These are phyloP conservation scores for Platanus orientalis DNA, from an alignment of 164 flowering plant species.

Conservation along the genomic window DNA sequence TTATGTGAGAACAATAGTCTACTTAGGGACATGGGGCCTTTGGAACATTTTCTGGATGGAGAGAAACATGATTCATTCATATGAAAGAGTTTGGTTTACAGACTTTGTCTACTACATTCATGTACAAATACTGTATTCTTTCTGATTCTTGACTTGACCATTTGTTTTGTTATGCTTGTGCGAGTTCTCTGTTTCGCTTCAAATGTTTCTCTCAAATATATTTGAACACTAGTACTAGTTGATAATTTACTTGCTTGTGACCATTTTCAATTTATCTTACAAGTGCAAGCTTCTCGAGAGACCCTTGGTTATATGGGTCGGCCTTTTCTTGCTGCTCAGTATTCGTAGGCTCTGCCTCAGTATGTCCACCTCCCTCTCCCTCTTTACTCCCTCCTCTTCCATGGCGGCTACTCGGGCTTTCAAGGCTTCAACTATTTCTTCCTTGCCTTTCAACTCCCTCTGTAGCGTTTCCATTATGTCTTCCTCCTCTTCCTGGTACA, in stretches of 20 bases:
- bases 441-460: slow-evolving; percentile 39
- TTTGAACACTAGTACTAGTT: too few species aligned
- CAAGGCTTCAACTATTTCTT: slow-evolving; percentile 34
- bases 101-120: too few species aligned
- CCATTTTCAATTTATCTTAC: neutral
- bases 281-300: slow-evolving; percentile 7
- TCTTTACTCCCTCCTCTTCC: slow-evolving; percentile 34
- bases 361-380: slow-evolving; percentile 54
- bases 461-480: slow-evolving; percentile 31
- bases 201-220: too few species aligned
- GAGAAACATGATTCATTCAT: too few species aligned
- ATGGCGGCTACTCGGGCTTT: slow-evolving; percentile 27
- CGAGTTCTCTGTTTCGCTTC: too few species aligned
- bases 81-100: too few species aligned
- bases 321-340: slow-evolving; percentile 32
- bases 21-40: too few species aligned
- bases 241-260: too few species aligned
- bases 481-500: slow-evolving; percentile 21
- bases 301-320: neutral
- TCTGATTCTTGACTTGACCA: neutral
- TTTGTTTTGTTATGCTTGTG: neutral
- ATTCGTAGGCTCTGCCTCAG: slow-evolving; percentile 63
- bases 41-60: too few species aligned
- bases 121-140: too few species aligned
- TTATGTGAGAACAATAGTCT: too few species aligned